Evolutionary conservation across 1,139 yeast genomes (phyloP).

Genomic region (Wickerhamomyces sp.): DNA sequence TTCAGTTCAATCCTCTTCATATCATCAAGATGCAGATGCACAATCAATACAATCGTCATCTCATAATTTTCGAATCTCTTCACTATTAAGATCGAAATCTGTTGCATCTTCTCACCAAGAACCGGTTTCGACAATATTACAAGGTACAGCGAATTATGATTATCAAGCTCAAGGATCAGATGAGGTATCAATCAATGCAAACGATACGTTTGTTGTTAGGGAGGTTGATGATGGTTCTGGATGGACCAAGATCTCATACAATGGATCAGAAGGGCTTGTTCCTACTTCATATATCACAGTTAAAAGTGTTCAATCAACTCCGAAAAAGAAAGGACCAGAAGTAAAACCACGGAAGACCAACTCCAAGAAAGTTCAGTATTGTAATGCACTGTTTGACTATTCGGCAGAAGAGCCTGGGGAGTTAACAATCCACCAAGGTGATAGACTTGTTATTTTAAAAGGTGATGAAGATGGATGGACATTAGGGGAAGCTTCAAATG

Average conservation of each 20-base stretch:
- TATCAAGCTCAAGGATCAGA: constrained; percentile 74
- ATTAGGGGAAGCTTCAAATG: constrained; percentile 71
- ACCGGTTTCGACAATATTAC: constrained; percentile 1
- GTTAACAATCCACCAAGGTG: constrained; percentile 68
- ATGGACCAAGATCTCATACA: constrained; percentile 64
- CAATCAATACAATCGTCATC: constrained; percentile 17
- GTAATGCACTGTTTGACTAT: constrained; percentile 78
- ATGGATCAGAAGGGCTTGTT: constrained; percentile 65
- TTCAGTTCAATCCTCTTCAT: constrained; percentile 17
- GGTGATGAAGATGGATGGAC: constrained; percentile 97
- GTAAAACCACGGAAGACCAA: constrained; percentile 70
- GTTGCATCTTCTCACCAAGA: constrained; percentile 25
- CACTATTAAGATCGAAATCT: constrained; percentile 18
- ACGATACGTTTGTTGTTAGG: constrained; percentile 57
- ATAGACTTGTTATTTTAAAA: constrained; percentile 60
- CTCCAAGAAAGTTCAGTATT: constrained; percentile 47
- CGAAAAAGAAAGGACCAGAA: constrained; percentile 61
- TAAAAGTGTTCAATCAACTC: constrained; percentile 18
- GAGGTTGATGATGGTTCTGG: constrained; percentile 88
- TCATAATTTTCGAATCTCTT: constrained; percentile 5
- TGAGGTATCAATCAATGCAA: constrained; percentile 59
- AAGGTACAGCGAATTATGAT: constrained; percentile 50
- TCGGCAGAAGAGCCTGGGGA: constrained; percentile 83
- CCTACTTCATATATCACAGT: constrained; percentile 82
- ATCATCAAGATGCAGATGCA: constrained; percentile 2